Percentiles rank a stretch among this genome's conserved stretches.
Conservation (phyloP, 73 alveolate genomes). For the Paraurostyla sp. region DNA sequence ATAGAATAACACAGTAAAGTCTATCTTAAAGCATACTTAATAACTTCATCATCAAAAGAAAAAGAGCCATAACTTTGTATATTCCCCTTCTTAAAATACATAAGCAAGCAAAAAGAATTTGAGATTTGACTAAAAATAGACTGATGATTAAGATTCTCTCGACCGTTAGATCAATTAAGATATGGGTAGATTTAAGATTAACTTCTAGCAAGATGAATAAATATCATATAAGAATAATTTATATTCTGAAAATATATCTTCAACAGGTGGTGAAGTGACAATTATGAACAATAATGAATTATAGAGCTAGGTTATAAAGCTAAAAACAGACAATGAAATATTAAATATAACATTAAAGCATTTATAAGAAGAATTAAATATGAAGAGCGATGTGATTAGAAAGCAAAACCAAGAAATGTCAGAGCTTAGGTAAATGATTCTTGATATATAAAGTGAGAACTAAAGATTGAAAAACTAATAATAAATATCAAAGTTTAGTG, state of each 20-base stretch:
- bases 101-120: not conserved
- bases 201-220: not conserved
- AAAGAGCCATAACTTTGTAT: not conserved
- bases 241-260: not conserved
- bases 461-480: conserved; percentile 44
- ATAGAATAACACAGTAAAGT: not conserved
- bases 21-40: not conserved
- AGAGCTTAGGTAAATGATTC: conserved; percentile 25
- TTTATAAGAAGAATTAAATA: conserved; percentile 36
- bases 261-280: conserved; percentile 2
- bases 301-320: conserved; percentile 13
- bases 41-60: not conserved
- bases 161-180: not conserved
- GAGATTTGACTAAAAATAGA: not conserved
- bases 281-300: not conserved
- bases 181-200: not conserved
- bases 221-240: not conserved
- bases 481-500: not conserved
- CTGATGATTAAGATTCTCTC: not conserved
- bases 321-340: conserved; percentile 49
- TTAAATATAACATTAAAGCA: conserved; percentile 24
- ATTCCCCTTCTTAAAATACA: not conserved
- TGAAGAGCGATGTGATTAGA: conserved; percentile 25
- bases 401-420: conserved; percentile 16
- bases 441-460: not conserved